Evolutionary conservation across 2,329 filamentous ascomycete genomes (phyloP).

Genomic region (Hypoxylon sp.): DNA sequence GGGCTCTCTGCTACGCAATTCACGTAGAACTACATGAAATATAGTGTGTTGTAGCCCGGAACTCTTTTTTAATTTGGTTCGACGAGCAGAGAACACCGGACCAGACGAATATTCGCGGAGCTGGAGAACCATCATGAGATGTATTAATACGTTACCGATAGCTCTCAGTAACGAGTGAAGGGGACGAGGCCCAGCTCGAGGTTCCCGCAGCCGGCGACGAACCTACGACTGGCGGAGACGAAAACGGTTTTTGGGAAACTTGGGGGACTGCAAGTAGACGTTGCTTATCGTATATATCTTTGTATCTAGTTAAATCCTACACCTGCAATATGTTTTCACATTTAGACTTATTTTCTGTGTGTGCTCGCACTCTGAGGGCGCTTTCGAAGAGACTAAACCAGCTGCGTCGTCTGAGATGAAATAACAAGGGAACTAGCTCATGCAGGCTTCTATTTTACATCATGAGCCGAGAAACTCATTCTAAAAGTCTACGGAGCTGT

Average conservation of each 20-base stretch:
- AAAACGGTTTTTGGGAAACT: constrained; percentile 10
- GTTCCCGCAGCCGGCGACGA: constrained; percentile 13
- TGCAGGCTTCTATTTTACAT: not conserved
- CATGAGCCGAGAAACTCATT: constrained; percentile 1
- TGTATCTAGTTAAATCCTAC: constrained; percentile 31
- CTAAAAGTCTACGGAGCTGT: not conserved
- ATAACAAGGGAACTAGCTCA: not conserved
- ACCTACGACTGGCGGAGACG: constrained; percentile 21
- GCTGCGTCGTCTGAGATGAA: not conserved
- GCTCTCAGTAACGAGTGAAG: no score
- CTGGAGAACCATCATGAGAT: constrained; percentile 18
- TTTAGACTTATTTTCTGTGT: constrained; percentile 12
- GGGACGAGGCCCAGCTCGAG: not conserved
- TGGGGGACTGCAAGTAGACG: constrained; percentile 20
- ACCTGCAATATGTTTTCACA: constrained; percentile 25
- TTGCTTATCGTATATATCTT: constrained; percentile 31
- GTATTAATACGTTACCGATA: constrained; percentile 28
- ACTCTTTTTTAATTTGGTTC: constrained; percentile 23
- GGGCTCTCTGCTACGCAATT: constrained; percentile 9
- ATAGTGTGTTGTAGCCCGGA: constrained; percentile 6
- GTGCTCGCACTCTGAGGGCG: no score
- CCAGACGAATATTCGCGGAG: constrained; percentile 13
- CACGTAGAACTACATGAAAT: constrained; percentile 17
- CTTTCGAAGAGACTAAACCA: not conserved
- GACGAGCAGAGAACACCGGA: constrained; percentile 19